These are phyloP conservation scores for Abrus pulchellus DNA, from an alignment of 306 rosid species.

Conservation along the genomic window DNA sequence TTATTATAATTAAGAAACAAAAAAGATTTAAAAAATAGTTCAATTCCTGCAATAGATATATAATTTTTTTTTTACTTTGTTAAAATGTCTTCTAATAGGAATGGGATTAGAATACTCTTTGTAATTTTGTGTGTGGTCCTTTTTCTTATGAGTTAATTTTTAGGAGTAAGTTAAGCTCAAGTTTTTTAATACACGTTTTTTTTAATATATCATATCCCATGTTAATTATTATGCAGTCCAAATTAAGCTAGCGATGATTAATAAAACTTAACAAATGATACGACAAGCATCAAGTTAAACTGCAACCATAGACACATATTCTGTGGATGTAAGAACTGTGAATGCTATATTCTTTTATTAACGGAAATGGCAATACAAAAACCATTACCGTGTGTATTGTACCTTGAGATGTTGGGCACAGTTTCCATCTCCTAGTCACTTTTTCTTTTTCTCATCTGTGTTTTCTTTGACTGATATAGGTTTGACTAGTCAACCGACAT, in stretches of 20 bases:
- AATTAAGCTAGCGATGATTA: constrained; percentile 28
- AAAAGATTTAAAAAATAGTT: no score
- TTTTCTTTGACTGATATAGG: constrained; percentile 49
- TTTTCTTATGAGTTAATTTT: no score
- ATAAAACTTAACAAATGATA: constrained; percentile 29
- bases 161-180: no score
- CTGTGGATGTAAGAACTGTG: constrained; percentile 43
- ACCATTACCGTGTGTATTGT: constrained; percentile 28
- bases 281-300: neutral
- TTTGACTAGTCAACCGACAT: constrained; percentile 78
- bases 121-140: no score
- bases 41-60: no score
- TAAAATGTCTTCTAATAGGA: no score
- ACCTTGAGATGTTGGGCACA: constrained; percentile 53
- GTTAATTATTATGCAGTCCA: neutral
- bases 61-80: no score
- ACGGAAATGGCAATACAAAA: constrained; percentile 43
- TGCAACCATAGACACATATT: constrained; percentile 40
- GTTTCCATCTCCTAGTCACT: constrained; percentile 49
- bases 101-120: no score
- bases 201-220: neutral
- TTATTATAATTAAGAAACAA: no score
- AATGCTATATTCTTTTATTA: constrained; percentile 60
- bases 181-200: no score
- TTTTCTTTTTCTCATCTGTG: constrained; percentile 48